Evolutionary conservation across 1,284 basidiomycete species (phyloP).

Genomic region (Microstroma glucosiphilum): DNA sequence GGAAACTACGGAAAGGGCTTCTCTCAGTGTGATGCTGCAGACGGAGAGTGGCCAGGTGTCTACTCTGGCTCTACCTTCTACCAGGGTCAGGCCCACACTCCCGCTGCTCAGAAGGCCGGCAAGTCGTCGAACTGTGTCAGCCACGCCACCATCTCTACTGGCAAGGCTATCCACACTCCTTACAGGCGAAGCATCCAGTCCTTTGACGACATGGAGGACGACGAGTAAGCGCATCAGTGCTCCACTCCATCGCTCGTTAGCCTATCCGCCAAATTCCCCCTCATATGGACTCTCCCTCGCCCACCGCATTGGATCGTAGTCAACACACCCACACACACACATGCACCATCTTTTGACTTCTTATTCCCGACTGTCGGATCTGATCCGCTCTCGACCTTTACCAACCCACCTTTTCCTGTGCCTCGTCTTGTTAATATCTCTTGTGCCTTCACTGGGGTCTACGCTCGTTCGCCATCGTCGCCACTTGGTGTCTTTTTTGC

Average conservation of each 20-base stretch:
- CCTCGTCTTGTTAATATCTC: slow-evolving; percentile 3
- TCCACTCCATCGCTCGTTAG: too few relatives aligned
- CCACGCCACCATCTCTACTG: not conserved
- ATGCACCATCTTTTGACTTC: too few relatives aligned
- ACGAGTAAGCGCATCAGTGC: too few relatives aligned
- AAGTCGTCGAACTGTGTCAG: slow-evolving; percentile 19
- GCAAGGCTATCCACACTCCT: not conserved
- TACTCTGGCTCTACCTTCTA: slow-evolving; percentile 24
- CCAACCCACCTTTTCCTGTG: too few relatives aligned
- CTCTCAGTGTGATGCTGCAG: slow-evolving; percentile 29
- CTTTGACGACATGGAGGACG: not conserved
- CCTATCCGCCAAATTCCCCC: too few relatives aligned
- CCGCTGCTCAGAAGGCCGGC: slow-evolving; percentile 19
- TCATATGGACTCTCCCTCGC: too few relatives aligned
- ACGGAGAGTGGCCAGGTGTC: slow-evolving; percentile 23
- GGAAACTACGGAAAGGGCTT: slow-evolving; percentile 24
- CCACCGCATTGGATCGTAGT: too few relatives aligned
- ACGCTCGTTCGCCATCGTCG: not conserved
- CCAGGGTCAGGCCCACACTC: slow-evolving; percentile 26
- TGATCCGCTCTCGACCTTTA: too few relatives aligned
- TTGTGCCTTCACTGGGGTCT: not conserved
- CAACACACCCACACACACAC: too few relatives aligned
- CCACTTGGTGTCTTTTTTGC: too few relatives aligned
- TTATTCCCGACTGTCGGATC: too few relatives aligned
- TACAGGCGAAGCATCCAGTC: not conserved